phyloP scores from a whole-genome alignment of 2,329 filamentous ascomycete genomes.

The Fusarium mundagurra region DNA sequence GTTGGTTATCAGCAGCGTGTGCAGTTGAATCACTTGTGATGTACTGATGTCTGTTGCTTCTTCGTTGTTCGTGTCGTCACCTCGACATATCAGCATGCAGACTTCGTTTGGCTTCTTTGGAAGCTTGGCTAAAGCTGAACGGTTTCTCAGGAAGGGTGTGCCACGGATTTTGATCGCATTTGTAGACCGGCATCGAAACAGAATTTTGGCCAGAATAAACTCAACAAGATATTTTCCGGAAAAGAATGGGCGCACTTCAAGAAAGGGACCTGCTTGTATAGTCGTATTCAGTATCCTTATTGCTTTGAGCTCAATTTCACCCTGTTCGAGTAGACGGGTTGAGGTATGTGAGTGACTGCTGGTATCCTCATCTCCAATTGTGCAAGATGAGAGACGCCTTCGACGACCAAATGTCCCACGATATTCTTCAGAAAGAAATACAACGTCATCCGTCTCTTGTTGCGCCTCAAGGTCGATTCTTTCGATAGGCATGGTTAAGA shows the following conservation, averaged over 20 bases:
- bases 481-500: conserved; percentile 7
- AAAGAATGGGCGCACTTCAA: conserved; percentile 41
- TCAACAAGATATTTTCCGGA: conserved; percentile 42
- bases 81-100: conserved; percentile 50
- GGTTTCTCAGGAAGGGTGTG: conserved; percentile 49
- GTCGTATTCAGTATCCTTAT: conserved; percentile 6
- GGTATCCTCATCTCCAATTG: conserved; percentile 27
- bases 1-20: conserved; percentile 66
- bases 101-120: conserved; percentile 55
- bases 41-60: conserved; percentile 55
- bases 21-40: conserved; percentile 49
- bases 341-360: conserved; percentile 26
- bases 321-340: conserved; percentile 20
- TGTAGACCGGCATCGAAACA: conserved; percentile 46
- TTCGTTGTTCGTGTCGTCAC: conserved; percentile 40
- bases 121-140: conserved; percentile 50
- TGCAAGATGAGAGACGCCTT: conserved; percentile 36
- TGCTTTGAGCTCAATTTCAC: conserved; percentile 38
- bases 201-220: conserved; percentile 55
- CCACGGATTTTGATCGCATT: conserved; percentile 50
- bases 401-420: not conserved
- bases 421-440: conserved; percentile 28
- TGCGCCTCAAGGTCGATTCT: conserved; percentile 3
- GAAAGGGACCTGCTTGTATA: conserved; percentile 40
- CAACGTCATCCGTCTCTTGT: conserved; percentile 17